Percentiles rank a stretch among this genome's conserved stretches.
phyloP scores from a whole-genome alignment of 495 filamentous ascomycete genomes.

The Penicillium samsonianum region DNA sequence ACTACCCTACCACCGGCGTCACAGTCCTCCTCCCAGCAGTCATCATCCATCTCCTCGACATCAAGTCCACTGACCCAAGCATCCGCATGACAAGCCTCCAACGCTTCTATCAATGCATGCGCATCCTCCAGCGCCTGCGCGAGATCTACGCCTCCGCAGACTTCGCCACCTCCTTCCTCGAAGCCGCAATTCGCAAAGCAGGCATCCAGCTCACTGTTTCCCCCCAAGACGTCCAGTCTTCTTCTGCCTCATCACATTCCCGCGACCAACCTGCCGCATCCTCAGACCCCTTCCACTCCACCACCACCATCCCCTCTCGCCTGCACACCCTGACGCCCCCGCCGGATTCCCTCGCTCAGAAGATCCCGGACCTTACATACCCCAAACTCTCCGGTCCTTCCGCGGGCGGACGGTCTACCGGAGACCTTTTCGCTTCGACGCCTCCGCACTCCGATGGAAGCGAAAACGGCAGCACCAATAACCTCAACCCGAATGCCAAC shows the following conservation, averaged over 20 bases:
- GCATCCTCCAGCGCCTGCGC: slow-evolving; percentile 74
- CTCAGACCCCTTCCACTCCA: slow-evolving; percentile 23
- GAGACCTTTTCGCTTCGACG: slow-evolving; percentile 42
- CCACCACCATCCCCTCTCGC: slow-evolving; percentile 21
- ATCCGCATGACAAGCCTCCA: slow-evolving; percentile 67
- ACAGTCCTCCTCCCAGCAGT: slow-evolving; percentile 87
- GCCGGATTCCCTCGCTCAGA: slow-evolving; percentile 47
- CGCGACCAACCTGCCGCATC: slow-evolving; percentile 13
- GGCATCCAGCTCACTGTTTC: slow-evolving; percentile 57
- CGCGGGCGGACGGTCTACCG: slow-evolving; percentile 19
- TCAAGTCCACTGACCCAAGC: slow-evolving; percentile 72
- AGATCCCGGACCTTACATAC: slow-evolving; percentile 47
- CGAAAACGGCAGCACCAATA: slow-evolving; percentile 49
- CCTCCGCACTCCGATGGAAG: slow-evolving; percentile 48
- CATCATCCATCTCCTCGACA: slow-evolving; percentile 87
- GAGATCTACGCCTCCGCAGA: slow-evolving; percentile 87
- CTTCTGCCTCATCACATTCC: slow-evolving; percentile 12
- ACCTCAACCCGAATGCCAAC: slow-evolving; percentile 38
- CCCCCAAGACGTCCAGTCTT: slow-evolving; percentile 41
- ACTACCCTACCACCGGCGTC: slow-evolving; percentile 82
- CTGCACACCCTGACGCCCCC: slow-evolving; percentile 44
- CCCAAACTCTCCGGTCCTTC: slow-evolving; percentile 27
- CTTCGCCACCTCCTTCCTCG: slow-evolving; percentile 81
- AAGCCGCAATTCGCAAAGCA: slow-evolving; percentile 80
- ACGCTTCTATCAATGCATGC: slow-evolving; percentile 84